Percentiles rank a stretch among this genome's conserved stretches.
phyloP scores from a whole-genome alignment of 2,329 filamentous ascomycete species.

The Calonectria naviculata region DNA sequence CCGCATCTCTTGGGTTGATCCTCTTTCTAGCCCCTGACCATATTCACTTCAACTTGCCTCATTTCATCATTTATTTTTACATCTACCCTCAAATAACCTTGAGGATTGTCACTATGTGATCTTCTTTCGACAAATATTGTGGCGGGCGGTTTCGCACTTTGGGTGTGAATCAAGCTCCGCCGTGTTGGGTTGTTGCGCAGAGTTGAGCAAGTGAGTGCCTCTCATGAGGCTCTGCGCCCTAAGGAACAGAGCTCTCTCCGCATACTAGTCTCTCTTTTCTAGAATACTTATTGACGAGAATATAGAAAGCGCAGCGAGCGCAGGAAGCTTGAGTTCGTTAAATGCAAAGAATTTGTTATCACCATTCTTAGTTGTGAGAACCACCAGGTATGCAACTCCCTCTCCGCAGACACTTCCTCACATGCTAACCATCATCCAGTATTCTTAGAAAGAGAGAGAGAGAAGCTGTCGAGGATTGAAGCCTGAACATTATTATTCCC shows the following conservation, averaged over 20 bases:
- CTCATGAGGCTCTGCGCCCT: neutral
- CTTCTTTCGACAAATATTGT: neutral
- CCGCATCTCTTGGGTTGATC: too few relatives aligned
- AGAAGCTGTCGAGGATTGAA: neutral
- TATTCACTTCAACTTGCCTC: neutral
- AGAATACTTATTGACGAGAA: neutral
- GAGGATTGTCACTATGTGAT: neutral
- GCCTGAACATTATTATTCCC: neutral
- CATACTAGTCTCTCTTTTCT: neutral
- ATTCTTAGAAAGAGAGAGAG: neutral
- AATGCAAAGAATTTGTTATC: neutral
- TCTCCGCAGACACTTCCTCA: neutral
- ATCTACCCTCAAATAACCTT: neutral
- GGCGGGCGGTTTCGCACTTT: neutral
- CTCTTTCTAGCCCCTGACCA: neutral
- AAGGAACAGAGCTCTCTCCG: neutral
- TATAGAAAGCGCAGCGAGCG: neutral
- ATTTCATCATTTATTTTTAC: too few relatives aligned
- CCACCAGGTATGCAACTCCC: neutral
- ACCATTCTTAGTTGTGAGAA: neutral
- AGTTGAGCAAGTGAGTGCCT: neutral
- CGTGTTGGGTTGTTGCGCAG: neutral
- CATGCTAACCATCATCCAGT: neutral
- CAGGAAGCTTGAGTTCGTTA: neutral
- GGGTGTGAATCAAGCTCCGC: neutral